Evolutionary conservation across 768 basidiomycete species (phyloP), one percentile per base, ranked within the genome.

Genomic region (Dioszegia aurantiaca): DNA sequence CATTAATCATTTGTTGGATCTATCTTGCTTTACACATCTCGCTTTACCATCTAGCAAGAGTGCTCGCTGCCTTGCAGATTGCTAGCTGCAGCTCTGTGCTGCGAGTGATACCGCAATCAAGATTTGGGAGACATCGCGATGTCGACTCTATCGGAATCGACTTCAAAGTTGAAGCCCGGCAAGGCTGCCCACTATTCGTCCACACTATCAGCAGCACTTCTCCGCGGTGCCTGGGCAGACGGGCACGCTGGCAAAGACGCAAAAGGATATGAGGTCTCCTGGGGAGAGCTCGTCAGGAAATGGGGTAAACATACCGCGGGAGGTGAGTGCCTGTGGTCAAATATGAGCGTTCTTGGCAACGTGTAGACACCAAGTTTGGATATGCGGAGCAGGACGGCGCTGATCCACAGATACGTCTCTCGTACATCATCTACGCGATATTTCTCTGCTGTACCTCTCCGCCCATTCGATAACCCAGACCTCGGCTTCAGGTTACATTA

Each of bases 251-350:
- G 65, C 8, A 68, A 61, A 21, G 68, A 61, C 9, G 67, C 72
- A 2, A 73, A 73, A 51, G 70, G 71, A 26, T 62, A 64, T 14
- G 66, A 60, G 56, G 31, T 74, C 30, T 65, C 66, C 49, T 77
- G 75, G 75, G 59, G 54, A 28, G 75, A 77, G 43, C 43, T 68
- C 23, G 55, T 75, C 0, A 58, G 75, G 55, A 77, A 77, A 56
- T 77, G 75, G 75, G 70, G 69, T 4, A 77, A 77, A 57, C 75
- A 77, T 63, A 74, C 70, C 10, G 72, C 67, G 27, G 75, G 73
- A 39, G 63, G 73, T 75, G 59, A 68, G 72, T 73, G n/a, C n/a
- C n/a, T n/a, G n/a, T n/a, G n/a, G n/a, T n/a, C n/a, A n/a, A n/a
- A n/a, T n/a, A n/a, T n/a, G n/a, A n/a, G n/a, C n/a, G n/a, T n/a